Base-by-base conservation (phyloP, 169 alveolate species). In the Amoebophrya sp. region DNA sequence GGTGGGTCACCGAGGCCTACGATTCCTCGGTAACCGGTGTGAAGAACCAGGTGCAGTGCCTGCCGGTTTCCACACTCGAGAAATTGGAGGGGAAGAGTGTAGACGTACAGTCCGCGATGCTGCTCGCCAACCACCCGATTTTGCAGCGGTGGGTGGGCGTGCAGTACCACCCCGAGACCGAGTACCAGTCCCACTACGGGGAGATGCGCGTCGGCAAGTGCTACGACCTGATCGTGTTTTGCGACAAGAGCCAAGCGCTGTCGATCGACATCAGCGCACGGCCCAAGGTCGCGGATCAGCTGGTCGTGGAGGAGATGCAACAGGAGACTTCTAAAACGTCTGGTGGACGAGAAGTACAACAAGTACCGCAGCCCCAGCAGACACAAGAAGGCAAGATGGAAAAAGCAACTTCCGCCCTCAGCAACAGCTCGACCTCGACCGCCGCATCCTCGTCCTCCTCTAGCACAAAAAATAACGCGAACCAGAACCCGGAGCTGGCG, bases 71-170 rank as follows among this genome's bases (percentile, higher is more conserved):
- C 23, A 91, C 91, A 32, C 90, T 90, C 33, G 93, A 91, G 41
- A 91, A 91, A 53, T 88, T 89, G 77, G 66, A 47, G 18, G 66
- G 66, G 29, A 18, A 18, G 18, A 47, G 18, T 7, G 29, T 12
- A 18, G 29, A 7, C 66, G 7, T 47, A 7, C 7, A 7, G 7
- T 47, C 66, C 66, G 66, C 7, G 18, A 40, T 54, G 77, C 35
- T 55, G 89, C 53, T 91, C 14, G 90, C 93, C 40, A 91, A 91
- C 89, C 83, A 77, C 23, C 93, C 93, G 10, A 77, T 91, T 32
- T 91, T 91, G 54, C 93, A 91, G 41, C 91, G 93, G 12, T 91
- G 93, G 93, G 93, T 91, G 66, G 93, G 93, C 12, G 93, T 91
- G 29, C 93, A 91, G 77, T 77, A 91, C 39, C 66, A 83, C 35